phyloP scores from a whole-genome alignment of 2,329 filamentous ascomycete species.

The Colletotrichum somersetense region DNA sequence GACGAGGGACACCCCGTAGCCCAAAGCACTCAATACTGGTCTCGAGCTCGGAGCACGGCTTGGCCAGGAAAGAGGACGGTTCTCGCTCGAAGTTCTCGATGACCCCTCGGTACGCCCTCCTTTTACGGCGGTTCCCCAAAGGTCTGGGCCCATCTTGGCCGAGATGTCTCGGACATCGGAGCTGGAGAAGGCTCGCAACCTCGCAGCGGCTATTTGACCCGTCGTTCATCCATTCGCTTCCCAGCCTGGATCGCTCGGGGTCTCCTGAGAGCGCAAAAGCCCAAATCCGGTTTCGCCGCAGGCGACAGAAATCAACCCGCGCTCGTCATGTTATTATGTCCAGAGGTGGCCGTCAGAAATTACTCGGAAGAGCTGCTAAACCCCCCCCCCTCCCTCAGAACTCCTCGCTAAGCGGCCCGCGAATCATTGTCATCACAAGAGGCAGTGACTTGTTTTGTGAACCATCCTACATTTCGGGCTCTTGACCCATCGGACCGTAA shows the following conservation, averaged over 20 bases:
- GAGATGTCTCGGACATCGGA: background rate
- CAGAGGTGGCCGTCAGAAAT: background rate
- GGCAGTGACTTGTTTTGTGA: too few relatives aligned
- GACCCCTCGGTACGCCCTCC: background rate
- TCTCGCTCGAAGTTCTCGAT: background rate
- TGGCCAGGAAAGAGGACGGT: background rate
- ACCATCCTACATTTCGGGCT: too few relatives aligned
- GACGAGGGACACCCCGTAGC: background rate
- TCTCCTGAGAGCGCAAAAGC: background rate
- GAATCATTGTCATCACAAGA: too few relatives aligned
- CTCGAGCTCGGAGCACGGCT: background rate
- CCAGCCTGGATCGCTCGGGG: background rate
- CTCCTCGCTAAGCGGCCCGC: too few relatives aligned
- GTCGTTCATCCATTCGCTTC: background rate
- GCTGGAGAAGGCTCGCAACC: background rate
- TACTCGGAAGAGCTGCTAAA: background rate
- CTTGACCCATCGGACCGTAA: too few relatives aligned
- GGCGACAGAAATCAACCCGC: background rate
- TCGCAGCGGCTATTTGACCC: background rate
- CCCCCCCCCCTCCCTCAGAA: too few relatives aligned
- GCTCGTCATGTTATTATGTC: too few relatives aligned
- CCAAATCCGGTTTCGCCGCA: too few relatives aligned
- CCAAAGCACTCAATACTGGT: background rate
- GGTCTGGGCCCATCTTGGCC: background rate
- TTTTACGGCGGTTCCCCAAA: background rate